Percentiles rank a stretch among this genome's conserved stretches.
Evolutionary conservation across 352 stramenopile species (phyloP).

Genomic region (Pythium aristosporum): DNA sequence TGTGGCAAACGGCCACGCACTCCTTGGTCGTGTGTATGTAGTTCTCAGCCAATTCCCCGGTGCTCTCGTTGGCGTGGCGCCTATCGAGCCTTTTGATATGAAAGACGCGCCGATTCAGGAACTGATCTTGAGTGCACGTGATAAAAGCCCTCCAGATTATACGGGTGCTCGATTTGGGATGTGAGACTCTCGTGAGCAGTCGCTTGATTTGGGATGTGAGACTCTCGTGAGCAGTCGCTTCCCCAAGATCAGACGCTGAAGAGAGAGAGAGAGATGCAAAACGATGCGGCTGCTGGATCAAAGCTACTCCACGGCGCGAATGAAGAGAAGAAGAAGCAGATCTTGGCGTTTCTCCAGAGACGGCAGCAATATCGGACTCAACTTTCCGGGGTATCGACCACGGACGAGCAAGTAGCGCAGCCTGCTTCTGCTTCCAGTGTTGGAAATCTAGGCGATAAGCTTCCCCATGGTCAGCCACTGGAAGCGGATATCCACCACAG

Average conservation of each 20-base stretch:
- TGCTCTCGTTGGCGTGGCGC: constrained; percentile 35
- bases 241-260: neutral
- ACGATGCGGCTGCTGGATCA: constrained; percentile 26
- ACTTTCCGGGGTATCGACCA: constrained; percentile 17
- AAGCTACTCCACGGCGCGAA: constrained; percentile 21
- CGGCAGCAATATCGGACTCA: constrained; percentile 35
- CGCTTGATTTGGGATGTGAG: constrained; percentile 21
- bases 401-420: neutral
- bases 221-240: neutral
- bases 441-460: neutral
- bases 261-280: constrained; percentile 41
- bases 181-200: constrained; percentile 1
- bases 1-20: constrained; percentile 36
- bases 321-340: constrained; percentile 50
- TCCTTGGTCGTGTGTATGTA: constrained; percentile 44
- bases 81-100: constrained; percentile 40
- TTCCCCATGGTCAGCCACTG: neutral
- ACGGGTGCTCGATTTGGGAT: constrained; percentile 31
- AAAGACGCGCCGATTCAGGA: constrained; percentile 36
- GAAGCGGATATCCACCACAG: neutral
- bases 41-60: constrained; percentile 39
- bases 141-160: constrained; percentile 25
- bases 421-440: neutral
- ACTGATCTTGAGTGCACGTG: constrained; percentile 36
- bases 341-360: constrained; percentile 40